phyloP scores from a whole-genome alignment of 495 filamentous ascomycete genomes.

The Pseudotulostoma volvatum region DNA sequence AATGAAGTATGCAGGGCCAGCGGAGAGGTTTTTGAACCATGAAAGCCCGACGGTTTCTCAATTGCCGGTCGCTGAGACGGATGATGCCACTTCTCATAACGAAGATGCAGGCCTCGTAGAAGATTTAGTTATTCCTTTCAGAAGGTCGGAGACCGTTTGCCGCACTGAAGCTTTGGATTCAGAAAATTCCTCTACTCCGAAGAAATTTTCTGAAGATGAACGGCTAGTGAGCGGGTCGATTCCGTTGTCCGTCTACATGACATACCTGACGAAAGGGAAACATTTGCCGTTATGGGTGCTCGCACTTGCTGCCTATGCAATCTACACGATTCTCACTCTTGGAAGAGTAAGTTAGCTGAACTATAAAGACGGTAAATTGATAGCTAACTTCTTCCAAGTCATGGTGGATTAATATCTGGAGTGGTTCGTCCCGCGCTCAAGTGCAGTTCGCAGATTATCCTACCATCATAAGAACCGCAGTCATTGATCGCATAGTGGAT shows the following conservation, averaged over 20 bases:
- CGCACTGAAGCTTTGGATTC: too few species aligned
- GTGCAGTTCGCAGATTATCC: neutral
- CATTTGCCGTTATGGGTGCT: conserved; percentile 48
- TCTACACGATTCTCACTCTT: too few species aligned
- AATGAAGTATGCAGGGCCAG: conserved; percentile 41
- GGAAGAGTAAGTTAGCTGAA: too few species aligned
- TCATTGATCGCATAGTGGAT: neutral
- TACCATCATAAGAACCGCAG: neutral
- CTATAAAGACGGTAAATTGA: too few species aligned
- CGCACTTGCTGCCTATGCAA: too few species aligned
- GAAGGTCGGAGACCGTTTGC: too few species aligned
- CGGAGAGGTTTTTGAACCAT: too few species aligned
- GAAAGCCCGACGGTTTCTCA: too few species aligned
- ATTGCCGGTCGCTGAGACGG: too few species aligned
- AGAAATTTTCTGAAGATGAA: conserved; percentile 57
- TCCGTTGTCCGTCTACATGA: conserved; percentile 40
- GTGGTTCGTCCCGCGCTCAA: conserved; percentile 16
- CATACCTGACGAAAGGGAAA: conserved; percentile 48
- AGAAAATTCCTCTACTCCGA: too few species aligned
- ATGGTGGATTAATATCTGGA: conserved; percentile 57
- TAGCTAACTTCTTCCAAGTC: conserved; percentile 33
- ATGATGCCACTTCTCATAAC: too few species aligned
- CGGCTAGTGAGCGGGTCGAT: conserved; percentile 46
- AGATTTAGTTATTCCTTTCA: too few species aligned
- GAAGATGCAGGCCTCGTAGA: neutral